Evolutionary conservation across 306 rosid genomes (phyloP), one percentile per base, ranked within the genome.

Genomic region (Quillaja saponaria): DNA sequence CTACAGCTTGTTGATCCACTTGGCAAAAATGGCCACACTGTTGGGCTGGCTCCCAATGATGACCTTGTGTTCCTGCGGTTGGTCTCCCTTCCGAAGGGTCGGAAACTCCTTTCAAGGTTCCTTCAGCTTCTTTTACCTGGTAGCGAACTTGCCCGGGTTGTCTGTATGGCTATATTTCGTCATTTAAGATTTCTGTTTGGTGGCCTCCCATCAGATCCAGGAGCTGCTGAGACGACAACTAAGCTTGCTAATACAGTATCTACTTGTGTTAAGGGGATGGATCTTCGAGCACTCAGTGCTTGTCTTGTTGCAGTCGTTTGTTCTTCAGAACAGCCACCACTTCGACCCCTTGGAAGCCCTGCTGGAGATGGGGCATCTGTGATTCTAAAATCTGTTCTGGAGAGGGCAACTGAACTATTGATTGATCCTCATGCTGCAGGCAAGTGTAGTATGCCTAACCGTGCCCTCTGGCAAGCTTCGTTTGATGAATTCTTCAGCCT

Each of bases 261-360:
- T 67, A 73, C 71, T 13, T 76, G 82, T 51, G 74, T 73, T 11
- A 63, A 34, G 46, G 82, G 74, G 41, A 80, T 80, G 85, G 85
- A 80, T 64, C 75, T 80, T 9, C 71, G 85, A 60, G 68, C 82
- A 35, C 85, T 80, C 19, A 76, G 85, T 69, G 80, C 82, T 47
- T 80, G 85, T 68, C 80, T 80, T 76, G 85, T 81, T 15, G 85
- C 85, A 49, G 82, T 80, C 45, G 85, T 80, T 65, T 80, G 85
- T 61, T 80, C 85, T 13, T 64, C 82, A 8, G 85, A 80, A 74
- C 85, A 76, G 60, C 85, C 85, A 21, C 85, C 85, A 45, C 77
- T 80, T 5, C 82, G 85, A 4, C 82, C 85, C 35, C n/a, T 76
- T 55, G 82, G 82, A 65, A 80, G 66, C 54, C 38, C 77, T 39